A percentile compares a stretch with the other conserved stretches of the same genome.
phyloP scores from a whole-genome alignment of 2,329 filamentous ascomycete species.

The Scytalidium sp. region DNA sequence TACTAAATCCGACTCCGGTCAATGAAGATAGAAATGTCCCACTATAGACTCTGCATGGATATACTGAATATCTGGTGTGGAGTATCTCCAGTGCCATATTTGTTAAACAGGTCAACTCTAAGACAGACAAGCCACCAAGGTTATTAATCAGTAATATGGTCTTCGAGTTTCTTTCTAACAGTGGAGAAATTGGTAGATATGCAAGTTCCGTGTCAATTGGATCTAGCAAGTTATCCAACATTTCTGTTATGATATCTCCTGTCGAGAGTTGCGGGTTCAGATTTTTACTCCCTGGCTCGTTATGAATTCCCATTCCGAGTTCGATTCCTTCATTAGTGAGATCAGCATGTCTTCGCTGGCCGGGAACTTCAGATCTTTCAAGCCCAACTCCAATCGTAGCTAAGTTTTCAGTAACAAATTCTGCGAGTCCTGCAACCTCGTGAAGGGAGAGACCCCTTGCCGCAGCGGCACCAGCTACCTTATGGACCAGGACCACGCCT shows the following conservation, averaged over 20 bases:
- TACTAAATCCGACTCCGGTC: no score
- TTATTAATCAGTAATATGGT: slow-evolving; percentile 16
- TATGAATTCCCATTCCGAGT: slow-evolving; percentile 47
- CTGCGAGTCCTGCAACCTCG: slow-evolving; percentile 18
- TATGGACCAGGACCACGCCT: slow-evolving; percentile 45
- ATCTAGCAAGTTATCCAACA: slow-evolving; percentile 40
- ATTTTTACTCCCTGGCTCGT: slow-evolving; percentile 38
- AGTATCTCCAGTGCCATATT: no score
- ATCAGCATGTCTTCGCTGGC: slow-evolving; percentile 34
- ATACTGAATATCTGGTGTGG: no score
- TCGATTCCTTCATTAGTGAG: slow-evolving; percentile 35
- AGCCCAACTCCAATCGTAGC: slow-evolving; percentile 49
- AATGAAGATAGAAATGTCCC: no score
- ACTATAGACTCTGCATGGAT: no score
- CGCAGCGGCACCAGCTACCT: slow-evolving; percentile 28
- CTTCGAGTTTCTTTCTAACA: no score
- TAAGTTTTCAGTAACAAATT: slow-evolving; percentile 24
- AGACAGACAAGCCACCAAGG: slow-evolving; percentile 14
- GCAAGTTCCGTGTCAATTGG: slow-evolving; percentile 5
- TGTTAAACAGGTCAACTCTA: no score
- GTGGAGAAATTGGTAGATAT: slow-evolving; percentile 18
- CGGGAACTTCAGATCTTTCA: slow-evolving; percentile 48
- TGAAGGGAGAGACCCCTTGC: slow-evolving; percentile 18
- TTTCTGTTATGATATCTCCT: slow-evolving; percentile 15
- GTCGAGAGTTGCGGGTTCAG: slow-evolving; percentile 2